Evolutionary conservation across 2,329 filamentous ascomycete species (phyloP).

Genomic region (Lasiodiplodia sp.): DNA sequence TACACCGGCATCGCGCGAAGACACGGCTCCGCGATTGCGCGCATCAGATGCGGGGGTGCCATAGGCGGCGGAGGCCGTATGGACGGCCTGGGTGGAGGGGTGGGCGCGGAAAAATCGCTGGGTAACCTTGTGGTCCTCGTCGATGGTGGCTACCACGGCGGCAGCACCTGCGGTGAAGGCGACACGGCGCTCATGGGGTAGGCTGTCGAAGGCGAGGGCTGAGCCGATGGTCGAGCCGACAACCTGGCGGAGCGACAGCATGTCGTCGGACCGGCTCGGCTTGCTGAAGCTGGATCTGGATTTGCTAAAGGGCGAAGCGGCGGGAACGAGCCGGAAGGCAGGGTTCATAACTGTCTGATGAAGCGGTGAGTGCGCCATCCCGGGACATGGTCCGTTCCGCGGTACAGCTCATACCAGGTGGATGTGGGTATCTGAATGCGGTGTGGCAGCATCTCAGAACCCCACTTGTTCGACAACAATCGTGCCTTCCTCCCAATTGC

Average conservation of each 20-base stretch:
- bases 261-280: slow-evolving; percentile 53
- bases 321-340: slow-evolving; percentile 54
- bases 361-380: slow-evolving; percentile 29
- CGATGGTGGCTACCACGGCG: slow-evolving; percentile 85
- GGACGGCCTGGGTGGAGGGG: slow-evolving; percentile 72
- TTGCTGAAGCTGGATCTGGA: slow-evolving; percentile 67
- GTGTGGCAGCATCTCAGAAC: slow-evolving; percentile 24
- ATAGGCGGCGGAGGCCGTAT: slow-evolving; percentile 63
- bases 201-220: slow-evolving; percentile 84
- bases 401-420: slow-evolving; percentile 26
- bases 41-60: slow-evolving; percentile 58
- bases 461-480: slow-evolving; percentile 21
- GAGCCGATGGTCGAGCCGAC: slow-evolving; percentile 89
- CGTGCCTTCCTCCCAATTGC: slow-evolving; percentile 16
- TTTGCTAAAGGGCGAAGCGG: slow-evolving; percentile 72
- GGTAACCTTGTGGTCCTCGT: slow-evolving; percentile 67
- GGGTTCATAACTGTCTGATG: slow-evolving; percentile 31
- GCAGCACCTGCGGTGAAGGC: slow-evolving; percentile 93
- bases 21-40: slow-evolving; percentile 63
- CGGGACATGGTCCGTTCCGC: slow-evolving; percentile 26
- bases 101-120: slow-evolving; percentile 93
- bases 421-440: slow-evolving; percentile 27
- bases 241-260: slow-evolving; percentile 78
- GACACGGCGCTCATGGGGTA: slow-evolving; percentile 74
- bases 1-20: slow-evolving; percentile 58